Evolutionary conservation across 768 basidiomycete genomes (phyloP).

Genomic region (Calocybe cyanea): DNA sequence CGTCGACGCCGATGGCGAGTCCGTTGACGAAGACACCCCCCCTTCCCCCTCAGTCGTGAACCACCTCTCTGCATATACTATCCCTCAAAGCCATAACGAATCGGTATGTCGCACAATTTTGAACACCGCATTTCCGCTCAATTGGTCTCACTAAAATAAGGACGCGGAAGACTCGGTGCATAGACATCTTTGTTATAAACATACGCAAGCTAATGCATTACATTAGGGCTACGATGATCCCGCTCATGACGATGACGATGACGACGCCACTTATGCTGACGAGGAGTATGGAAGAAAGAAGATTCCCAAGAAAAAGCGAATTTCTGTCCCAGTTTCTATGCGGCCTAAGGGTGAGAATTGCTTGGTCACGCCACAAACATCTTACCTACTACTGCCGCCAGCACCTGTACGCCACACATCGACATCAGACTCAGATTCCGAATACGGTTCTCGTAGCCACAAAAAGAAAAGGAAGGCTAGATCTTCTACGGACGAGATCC

Average conservation of each 20-base stretch:
- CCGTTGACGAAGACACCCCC: slow-evolving; percentile 50
- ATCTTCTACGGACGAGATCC: slow-evolving; percentile 63
- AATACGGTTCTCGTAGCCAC: slow-evolving; percentile 75
- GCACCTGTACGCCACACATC: slow-evolving; percentile 50
- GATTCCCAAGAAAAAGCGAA: slow-evolving; percentile 58
- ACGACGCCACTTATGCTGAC: slow-evolving; percentile 76
- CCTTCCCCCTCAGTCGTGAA: slow-evolving; percentile 30
- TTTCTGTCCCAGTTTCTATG: slow-evolving; percentile 37
- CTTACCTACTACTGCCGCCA: slow-evolving; percentile 24
- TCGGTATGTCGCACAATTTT: slow-evolving; percentile 32
- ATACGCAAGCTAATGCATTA: slow-evolving; percentile 17
- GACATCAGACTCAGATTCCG: slow-evolving; percentile 79
- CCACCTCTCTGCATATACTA: slow-evolving; percentile 31
- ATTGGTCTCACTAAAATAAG: slow-evolving; percentile 22
- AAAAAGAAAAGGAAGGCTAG: slow-evolving; percentile 79
- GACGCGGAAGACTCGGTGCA: slow-evolving; percentile 61
- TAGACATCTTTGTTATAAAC: slow-evolving; percentile 18
- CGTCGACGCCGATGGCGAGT: slow-evolving; percentile 61
- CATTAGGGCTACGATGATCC: slow-evolving; percentile 47
- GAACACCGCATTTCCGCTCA: slow-evolving; percentile 13
- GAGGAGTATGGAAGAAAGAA: slow-evolving; percentile 74
- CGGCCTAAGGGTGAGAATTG: slow-evolving; percentile 55
- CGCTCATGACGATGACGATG: slow-evolving; percentile 65
- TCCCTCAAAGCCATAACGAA: slow-evolving; percentile 29
- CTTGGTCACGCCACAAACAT: slow-evolving; percentile 10